Evolutionary conservation across 2,329 filamentous ascomycete genomes (phyloP).

Genomic region (Ambrosiella xylebori): DNA sequence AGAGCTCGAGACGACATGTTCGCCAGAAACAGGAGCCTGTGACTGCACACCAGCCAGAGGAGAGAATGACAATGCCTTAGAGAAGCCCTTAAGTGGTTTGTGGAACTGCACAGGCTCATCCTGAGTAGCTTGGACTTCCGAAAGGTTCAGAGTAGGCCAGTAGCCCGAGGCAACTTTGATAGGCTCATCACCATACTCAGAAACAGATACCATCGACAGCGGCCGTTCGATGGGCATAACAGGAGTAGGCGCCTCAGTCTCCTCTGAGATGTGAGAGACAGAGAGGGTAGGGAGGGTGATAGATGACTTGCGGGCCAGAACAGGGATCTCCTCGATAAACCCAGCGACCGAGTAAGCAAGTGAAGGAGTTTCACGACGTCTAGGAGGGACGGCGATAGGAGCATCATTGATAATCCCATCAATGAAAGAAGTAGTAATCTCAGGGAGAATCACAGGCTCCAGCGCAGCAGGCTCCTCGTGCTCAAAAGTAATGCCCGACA

Average conservation of each 20-base stretch:
- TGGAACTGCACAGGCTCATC: slow-evolving; percentile 3
- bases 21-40: slow-evolving; percentile 12
- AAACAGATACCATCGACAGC: slow-evolving; percentile 14
- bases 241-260: neutral
- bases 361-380: neutral
- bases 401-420: neutral
- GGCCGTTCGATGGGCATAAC: slow-evolving; percentile 8
- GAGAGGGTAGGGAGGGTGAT: neutral
- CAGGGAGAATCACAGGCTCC: neutral
- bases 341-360: neutral
- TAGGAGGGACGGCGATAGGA: neutral
- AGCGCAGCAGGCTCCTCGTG: slow-evolving; percentile 17
- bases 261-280: neutral
- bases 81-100: neutral
- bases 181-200: slow-evolving; percentile 15
- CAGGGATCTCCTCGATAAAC: neutral
- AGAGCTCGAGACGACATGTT: slow-evolving; percentile 11
- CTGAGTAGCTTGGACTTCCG: slow-evolving; percentile 6
- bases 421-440: neutral
- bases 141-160: slow-evolving; percentile 5
- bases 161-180: slow-evolving; percentile 13
- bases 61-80: slow-evolving; percentile 2
- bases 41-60: slow-evolving; percentile 2
- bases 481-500: slow-evolving; percentile 15
- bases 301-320: neutral